A percentile compares a stretch with the other conserved stretches of the same genome.
Evolutionary conservation across 83 land plant genomes (phyloP).

Genomic region (Picea abies): DNA sequence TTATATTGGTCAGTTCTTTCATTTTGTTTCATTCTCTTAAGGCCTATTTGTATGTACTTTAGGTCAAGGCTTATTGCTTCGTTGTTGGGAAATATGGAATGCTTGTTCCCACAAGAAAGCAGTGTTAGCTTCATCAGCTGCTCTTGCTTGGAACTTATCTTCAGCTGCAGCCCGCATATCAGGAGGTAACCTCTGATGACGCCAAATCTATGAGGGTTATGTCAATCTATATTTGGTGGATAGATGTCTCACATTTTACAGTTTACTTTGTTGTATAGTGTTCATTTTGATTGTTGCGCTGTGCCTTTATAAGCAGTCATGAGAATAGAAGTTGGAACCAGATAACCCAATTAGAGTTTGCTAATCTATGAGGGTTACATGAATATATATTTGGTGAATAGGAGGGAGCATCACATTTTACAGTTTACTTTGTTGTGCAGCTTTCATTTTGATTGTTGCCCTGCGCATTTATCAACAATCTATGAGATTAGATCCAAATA

Average conservation of each 20-base stretch:
- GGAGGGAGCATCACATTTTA: neutral
- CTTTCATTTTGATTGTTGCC: conserved; percentile 14
- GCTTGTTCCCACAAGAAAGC: conserved; percentile 18
- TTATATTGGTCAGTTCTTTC: neutral
- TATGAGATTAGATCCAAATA: neutral
- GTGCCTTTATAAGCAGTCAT: conserved; percentile 10
- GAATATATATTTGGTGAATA: no score
- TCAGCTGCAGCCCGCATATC: conserved; percentile 9
- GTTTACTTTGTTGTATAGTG: neutral
- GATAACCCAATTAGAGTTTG: neutral
- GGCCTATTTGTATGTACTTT: neutral
- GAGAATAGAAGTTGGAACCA: neutral
- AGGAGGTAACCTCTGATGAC: conserved; percentile 2
- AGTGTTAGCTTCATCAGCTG: neutral
- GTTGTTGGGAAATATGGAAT: conserved; percentile 16
- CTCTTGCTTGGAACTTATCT: conserved; percentile 17
- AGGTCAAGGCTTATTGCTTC: conserved; percentile 4
- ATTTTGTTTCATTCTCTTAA: conserved; percentile 16
- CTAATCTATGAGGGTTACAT: neutral
- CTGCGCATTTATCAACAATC: conserved; percentile 12
- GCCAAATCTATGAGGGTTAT: neutral
- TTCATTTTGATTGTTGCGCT: conserved; percentile 10
- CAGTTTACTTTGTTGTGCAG: neutral
- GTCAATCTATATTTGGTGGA: neutral
- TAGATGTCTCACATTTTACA: neutral